These are phyloP conservation scores for Trametes meyenii DNA, from an alignment of 768 basidiomycete genomes.

Conservation along the genomic window DNA sequence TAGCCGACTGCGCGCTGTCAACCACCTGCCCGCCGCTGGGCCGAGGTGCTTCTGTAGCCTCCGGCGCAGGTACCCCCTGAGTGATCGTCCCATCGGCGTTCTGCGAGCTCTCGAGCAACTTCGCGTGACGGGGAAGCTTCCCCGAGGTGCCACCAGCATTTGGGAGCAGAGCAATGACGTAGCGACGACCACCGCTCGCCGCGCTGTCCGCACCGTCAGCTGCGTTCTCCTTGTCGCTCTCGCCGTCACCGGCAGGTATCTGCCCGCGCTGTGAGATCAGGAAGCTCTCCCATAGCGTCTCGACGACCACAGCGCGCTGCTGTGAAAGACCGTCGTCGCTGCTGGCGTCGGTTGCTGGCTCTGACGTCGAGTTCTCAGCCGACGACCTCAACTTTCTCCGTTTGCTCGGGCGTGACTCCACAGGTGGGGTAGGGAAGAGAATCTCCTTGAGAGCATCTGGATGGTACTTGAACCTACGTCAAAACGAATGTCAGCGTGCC, in stretches of 20 bases:
- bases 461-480: conserved; percentile 35
- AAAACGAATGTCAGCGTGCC: neutral
- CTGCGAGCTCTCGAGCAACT: neutral
- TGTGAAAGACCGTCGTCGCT: conserved; percentile 12
- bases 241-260: conserved; percentile 17
- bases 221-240: conserved; percentile 19
- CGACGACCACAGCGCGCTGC: conserved; percentile 31
- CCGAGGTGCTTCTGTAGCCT: neutral
- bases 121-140: conserved; percentile 6
- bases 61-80: neutral
- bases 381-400: conserved; percentile 13
- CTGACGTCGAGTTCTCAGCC: conserved; percentile 9
- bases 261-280: conserved; percentile 26
- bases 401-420: conserved; percentile 21
- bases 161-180: conserved; percentile 25
- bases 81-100: neutral
- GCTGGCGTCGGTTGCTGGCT: neutral
- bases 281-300: conserved; percentile 36
- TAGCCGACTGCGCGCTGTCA: neutral
- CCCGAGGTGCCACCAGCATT: conserved; percentile 15
- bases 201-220: conserved; percentile 11
- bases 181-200: conserved; percentile 11
- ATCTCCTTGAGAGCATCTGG: conserved; percentile 30
- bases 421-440: conserved; percentile 25
- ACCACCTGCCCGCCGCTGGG: neutral